Percentiles rank a stretch among this genome's conserved stretches.
phyloP scores from a whole-genome alignment of 768 basidiomycete species.

The Leccinum longicurvipes region DNA sequence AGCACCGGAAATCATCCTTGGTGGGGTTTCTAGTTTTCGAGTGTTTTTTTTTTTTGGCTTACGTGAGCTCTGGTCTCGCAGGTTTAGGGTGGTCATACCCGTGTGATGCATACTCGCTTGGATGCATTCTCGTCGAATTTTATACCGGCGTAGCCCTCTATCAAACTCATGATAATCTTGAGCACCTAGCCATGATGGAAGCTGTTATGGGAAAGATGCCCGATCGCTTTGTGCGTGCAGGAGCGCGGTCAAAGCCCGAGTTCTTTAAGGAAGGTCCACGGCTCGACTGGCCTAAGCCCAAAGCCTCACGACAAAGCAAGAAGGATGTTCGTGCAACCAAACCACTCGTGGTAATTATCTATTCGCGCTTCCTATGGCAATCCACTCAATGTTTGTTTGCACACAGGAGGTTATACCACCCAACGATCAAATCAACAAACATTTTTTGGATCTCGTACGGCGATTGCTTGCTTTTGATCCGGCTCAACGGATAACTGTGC shows the following conservation, averaged over 20 bases:
- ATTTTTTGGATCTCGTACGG: constrained; percentile 86
- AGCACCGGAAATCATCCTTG: constrained; percentile 97
- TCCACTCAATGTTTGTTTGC: constrained; percentile 5
- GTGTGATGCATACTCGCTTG: constrained; percentile 97
- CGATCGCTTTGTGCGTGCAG: constrained; percentile 72
- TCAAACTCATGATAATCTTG: constrained; percentile 98
- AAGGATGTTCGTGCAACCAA: constrained; percentile 91
- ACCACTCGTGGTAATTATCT: constrained; percentile 60
- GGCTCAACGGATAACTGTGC: constrained; percentile 79
- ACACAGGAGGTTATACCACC: constrained; percentile 81
- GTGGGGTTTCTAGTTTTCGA: constrained; percentile 43
- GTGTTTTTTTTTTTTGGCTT: constrained; percentile 15
- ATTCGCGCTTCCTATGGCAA: not conserved
- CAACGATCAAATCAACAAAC: constrained; percentile 65
- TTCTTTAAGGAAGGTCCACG: constrained; percentile 86
- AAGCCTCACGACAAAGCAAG: constrained; percentile 84
- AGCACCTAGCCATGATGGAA: constrained; percentile 99
- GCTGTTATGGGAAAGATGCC: constrained; percentile 99
- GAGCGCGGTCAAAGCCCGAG: constrained; percentile 80
- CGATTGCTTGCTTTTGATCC: constrained; percentile 90
- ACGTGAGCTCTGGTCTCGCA: constrained; percentile 31
- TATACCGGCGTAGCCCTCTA: constrained; percentile 98
- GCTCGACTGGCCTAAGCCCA: constrained; percentile 90
- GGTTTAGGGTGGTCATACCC: constrained; percentile 98
- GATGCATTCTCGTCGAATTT: constrained; percentile 98